Conservation (phyloP, 192 early-diverging fungal genomes). For the Coemansia biformis region DNA sequence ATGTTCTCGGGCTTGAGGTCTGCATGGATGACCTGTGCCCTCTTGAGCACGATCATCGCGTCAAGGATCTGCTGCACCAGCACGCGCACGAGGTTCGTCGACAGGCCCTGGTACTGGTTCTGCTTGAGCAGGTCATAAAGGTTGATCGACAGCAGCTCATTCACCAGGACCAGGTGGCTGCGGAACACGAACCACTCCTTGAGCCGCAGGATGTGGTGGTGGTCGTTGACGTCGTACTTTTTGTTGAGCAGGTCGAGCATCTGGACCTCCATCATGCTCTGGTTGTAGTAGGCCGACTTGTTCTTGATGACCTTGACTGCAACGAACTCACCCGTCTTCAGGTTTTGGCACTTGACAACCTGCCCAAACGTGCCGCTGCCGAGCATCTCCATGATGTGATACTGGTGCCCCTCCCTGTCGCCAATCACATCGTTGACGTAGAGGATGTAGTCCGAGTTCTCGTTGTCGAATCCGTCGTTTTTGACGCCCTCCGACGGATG, state of each 20-base stretch:
- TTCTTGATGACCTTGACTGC: slow-evolving; percentile 99
- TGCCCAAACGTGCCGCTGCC: slow-evolving; percentile 99
- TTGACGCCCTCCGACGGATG: slow-evolving; percentile 85
- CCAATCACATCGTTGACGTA: slow-evolving; percentile 97
- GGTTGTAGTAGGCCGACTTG: slow-evolving; percentile 94
- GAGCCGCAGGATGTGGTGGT: slow-evolving; percentile 84
- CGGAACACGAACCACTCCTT: slow-evolving; percentile 90
- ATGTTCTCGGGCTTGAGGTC: slow-evolving; percentile 99
- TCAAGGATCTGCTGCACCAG: slow-evolving; percentile 93
- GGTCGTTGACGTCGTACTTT: slow-evolving; percentile 78
- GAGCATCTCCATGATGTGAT: slow-evolving; percentile 86
- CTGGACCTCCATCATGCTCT: slow-evolving; percentile 93
- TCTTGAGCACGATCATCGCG: slow-evolving; percentile 76
- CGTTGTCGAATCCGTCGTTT: slow-evolving; percentile 94
- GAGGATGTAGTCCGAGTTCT: slow-evolving; percentile 93
- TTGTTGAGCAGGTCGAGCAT: slow-evolving; percentile 91
- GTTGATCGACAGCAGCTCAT: slow-evolving; percentile 95
- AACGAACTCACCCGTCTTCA: slow-evolving; percentile 84
- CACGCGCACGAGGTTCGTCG: slow-evolving; percentile 87
- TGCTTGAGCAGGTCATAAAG: slow-evolving; percentile 98
- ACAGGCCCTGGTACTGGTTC: slow-evolving; percentile 91
- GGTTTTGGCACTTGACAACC: slow-evolving; percentile 92
- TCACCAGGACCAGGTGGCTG: slow-evolving; percentile 92
- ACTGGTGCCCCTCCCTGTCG: slow-evolving; percentile 83
- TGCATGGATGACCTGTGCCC: slow-evolving; percentile 91